Percentiles rank a stretch among this genome's conserved stretches.
phyloP scores from a whole-genome alignment of 176 grass and related monocot species.

The Juncus effusus region DNA sequence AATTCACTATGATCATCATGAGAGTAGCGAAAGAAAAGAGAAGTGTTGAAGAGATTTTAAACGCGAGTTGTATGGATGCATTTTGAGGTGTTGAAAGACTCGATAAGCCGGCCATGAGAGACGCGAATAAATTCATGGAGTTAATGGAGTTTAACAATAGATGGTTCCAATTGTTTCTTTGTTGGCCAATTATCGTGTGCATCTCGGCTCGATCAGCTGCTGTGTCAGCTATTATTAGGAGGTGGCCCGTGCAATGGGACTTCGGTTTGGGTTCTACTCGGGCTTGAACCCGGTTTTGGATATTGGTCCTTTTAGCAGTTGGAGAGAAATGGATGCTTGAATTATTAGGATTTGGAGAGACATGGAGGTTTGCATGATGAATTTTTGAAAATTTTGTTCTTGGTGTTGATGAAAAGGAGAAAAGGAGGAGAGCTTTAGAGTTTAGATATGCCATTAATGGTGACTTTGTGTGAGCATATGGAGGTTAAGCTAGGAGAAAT shows the following conservation, averaged over 20 bases:
- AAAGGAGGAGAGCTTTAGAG: too few relatives aligned
- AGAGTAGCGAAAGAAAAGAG: conserved; percentile 6
- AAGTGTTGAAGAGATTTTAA: conserved; percentile 20
- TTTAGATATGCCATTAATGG: too few relatives aligned
- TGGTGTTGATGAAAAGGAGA: too few relatives aligned
- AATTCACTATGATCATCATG: conserved; percentile 29
- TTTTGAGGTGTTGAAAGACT: not conserved
- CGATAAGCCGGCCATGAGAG: conserved; percentile 26
- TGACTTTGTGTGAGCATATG: too few relatives aligned
- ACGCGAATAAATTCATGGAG: conserved; percentile 24
- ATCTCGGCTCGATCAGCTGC: conserved; percentile 32
- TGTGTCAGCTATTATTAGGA: conserved; percentile 22
- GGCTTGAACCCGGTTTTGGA: too few relatives aligned
- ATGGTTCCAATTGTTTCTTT: conserved; percentile 41
- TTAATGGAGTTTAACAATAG: conserved; percentile 37
- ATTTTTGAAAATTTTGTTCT: too few relatives aligned
- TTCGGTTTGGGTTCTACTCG: too few relatives aligned
- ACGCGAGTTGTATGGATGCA: not conserved
- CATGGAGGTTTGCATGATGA: too few relatives aligned
- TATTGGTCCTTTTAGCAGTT: too few relatives aligned
- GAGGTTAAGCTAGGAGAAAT: too few relatives aligned
- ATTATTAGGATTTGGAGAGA: too few relatives aligned
- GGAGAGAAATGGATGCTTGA: too few relatives aligned
- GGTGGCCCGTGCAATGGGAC: not conserved
- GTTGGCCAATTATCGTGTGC: conserved; percentile 29